Evolutionary conservation across 1,139 yeast genomes (phyloP).

Genomic region (Arxiozyma telluris): DNA sequence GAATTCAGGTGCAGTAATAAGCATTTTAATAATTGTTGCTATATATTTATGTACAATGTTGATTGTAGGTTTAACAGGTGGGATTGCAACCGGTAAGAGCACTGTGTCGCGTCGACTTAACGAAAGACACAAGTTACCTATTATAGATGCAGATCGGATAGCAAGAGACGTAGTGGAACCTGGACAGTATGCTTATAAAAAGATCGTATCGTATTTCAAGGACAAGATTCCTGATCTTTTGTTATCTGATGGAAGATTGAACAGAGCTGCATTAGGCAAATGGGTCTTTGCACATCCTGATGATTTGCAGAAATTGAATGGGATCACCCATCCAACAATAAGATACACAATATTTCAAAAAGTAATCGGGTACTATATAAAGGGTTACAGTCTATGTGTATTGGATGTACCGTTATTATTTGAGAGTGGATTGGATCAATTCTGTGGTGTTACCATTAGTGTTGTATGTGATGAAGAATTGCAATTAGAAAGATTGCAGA

Average conservation of each 20-base stretch:
- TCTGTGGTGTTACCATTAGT: constrained; percentile 67
- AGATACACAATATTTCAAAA: constrained; percentile 55
- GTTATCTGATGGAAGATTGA: constrained; percentile 43
- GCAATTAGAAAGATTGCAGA: constrained; percentile 56
- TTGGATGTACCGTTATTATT: constrained; percentile 86
- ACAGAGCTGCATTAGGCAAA: constrained; percentile 67
- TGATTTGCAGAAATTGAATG: constrained; percentile 51
- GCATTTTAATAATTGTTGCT: background rate
- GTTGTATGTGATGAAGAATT: constrained; percentile 47
- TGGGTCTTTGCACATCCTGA: constrained; percentile 64
- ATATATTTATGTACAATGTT: constrained; percentile 47
- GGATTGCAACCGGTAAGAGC: constrained; percentile 91
- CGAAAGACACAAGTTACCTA: constrained; percentile 44
- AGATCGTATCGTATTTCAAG: constrained; percentile 54
- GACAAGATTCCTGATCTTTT: constrained; percentile 49
- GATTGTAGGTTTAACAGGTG: constrained; percentile 89
- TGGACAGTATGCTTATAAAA: constrained; percentile 58
- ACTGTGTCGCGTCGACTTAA: constrained; percentile 63
- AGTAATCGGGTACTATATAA: constrained; percentile 49
- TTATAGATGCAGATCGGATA: constrained; percentile 84
- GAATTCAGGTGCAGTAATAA: background rate
- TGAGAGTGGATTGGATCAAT: constrained; percentile 60
- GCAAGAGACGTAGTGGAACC: constrained; percentile 83
- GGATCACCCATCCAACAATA: constrained; percentile 86
- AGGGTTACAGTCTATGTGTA: constrained; percentile 47